Conservation (phyloP, 768 basidiomycete genomes). For the Boletus rex-veris region DNA sequence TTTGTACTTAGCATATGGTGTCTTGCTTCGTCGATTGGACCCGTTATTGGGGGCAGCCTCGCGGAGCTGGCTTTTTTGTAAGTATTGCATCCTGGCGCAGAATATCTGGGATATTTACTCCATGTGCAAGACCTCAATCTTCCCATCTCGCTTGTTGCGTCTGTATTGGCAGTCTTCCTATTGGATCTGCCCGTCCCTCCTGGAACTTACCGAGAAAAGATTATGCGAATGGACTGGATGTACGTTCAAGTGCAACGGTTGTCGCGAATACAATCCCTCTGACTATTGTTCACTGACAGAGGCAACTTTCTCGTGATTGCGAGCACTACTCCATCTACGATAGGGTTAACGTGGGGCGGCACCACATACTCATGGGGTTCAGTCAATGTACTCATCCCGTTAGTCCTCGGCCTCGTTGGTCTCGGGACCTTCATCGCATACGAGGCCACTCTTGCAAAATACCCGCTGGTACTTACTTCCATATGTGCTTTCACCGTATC, state of each 20-base stretch:
- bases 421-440: slow-evolving; percentile 38
- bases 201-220: slow-evolving; percentile 30
- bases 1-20: slow-evolving; percentile 30
- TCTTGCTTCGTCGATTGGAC: slow-evolving; percentile 33
- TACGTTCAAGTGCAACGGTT: slow-evolving; percentile 18
- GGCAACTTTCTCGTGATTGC: slow-evolving; percentile 43
- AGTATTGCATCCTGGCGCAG: background rate
- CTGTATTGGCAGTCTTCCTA: slow-evolving; percentile 29
- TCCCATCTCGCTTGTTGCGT: slow-evolving; percentile 34
- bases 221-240: slow-evolving; percentile 42
- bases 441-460: slow-evolving; percentile 30
- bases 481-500: background rate
- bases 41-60: slow-evolving; percentile 36
- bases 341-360: slow-evolving; percentile 50
- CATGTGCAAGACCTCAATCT: slow-evolving; percentile 37
- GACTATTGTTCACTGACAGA: slow-evolving; percentile 16
- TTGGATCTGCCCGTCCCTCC: slow-evolving; percentile 24
- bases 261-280: background rate
- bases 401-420: slow-evolving; percentile 31
- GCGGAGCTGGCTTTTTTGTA: slow-evolving; percentile 47
- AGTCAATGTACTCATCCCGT: slow-evolving; percentile 37
- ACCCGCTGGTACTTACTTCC: slow-evolving; percentile 29
- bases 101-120: no score
- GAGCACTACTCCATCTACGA: slow-evolving; percentile 32
- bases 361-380: slow-evolving; percentile 38